Evolutionary conservation across 495 filamentous ascomycete genomes (phyloP).

Genomic region (Aspergillus ellipticus): DNA sequence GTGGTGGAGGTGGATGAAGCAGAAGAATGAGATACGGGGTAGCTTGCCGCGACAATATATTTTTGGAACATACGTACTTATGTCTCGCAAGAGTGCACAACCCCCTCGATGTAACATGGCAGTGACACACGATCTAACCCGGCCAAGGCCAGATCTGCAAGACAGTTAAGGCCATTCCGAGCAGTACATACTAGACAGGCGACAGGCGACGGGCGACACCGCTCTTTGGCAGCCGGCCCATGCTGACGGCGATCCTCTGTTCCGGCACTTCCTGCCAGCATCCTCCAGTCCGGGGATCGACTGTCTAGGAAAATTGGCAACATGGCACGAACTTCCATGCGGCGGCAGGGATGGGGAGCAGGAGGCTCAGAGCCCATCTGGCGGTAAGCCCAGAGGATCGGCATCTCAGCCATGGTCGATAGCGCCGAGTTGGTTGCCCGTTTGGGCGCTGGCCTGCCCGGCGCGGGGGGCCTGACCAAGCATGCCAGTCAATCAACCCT

Average conservation of each 20-base stretch:
- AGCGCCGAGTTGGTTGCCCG: background rate
- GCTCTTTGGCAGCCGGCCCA: conserved; percentile 7
- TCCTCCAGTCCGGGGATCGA: background rate
- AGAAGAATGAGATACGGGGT: too few species aligned
- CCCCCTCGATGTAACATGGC: background rate
- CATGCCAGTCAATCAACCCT: background rate
- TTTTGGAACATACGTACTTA: conserved; percentile 5
- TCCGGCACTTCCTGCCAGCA: background rate
- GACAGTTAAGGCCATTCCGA: background rate
- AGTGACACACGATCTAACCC: conserved; percentile 1
- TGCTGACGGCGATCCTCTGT: conserved; percentile 2
- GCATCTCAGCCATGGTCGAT: conserved; percentile 11
- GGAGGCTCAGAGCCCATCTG: background rate
- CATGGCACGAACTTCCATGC: conserved; percentile 2
- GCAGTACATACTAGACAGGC: too few species aligned
- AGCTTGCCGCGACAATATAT: too few species aligned
- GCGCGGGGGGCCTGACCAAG: conserved; percentile 6
- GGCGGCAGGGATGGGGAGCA: background rate
- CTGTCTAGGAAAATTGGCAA: background rate
- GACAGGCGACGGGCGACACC: conserved; percentile 11
- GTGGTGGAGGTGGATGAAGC: too few species aligned
- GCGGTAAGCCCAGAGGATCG: conserved; percentile 10
- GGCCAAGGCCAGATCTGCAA: background rate
- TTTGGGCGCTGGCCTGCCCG: background rate
- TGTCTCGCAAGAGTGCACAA: background rate